phyloP scores from a whole-genome alignment of 306 rosid genomes.

The Rosa persica region DNA sequence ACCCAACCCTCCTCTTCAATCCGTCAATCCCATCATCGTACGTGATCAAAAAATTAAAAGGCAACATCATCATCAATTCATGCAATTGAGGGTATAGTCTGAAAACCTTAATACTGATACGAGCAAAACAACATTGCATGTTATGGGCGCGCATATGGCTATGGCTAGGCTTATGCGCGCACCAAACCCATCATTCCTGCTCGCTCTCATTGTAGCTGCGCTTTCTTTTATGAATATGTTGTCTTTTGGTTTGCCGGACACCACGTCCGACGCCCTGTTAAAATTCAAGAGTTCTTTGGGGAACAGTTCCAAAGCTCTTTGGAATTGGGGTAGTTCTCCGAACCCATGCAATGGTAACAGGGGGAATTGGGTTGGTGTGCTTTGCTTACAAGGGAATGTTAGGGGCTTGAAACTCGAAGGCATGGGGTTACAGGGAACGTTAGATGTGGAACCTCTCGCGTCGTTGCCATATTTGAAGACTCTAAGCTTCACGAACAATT shows the following conservation, averaged over 20 bases:
- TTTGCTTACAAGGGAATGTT: constrained; percentile 48
- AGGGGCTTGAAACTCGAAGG: constrained; percentile 67
- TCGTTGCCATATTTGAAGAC: constrained; percentile 41
- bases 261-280: constrained; percentile 47
- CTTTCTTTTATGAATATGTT: constrained; percentile 22
- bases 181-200: constrained; percentile 32
- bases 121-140: constrained; percentile 11
- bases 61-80: neutral
- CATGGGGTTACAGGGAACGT: constrained; percentile 59
- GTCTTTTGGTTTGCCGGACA: constrained; percentile 9
- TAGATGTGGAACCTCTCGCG: constrained; percentile 42
- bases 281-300: constrained; percentile 53
- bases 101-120: neutral
- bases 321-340: constrained; percentile 51
- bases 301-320: constrained; percentile 25
- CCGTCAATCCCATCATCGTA: neutral
- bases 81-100: neutral
- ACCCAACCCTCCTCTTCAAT: neutral
- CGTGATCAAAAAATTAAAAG: neutral
- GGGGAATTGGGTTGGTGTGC: constrained; percentile 63
- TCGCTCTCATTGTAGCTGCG: constrained; percentile 12
- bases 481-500: constrained; percentile 76
- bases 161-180: constrained; percentile 68
- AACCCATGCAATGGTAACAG: constrained; percentile 49
- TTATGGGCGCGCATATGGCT: constrained; percentile 85